Evolutionary conservation across 768 basidiomycete species (phyloP).

Genomic region (Suillus brevipes): DNA sequence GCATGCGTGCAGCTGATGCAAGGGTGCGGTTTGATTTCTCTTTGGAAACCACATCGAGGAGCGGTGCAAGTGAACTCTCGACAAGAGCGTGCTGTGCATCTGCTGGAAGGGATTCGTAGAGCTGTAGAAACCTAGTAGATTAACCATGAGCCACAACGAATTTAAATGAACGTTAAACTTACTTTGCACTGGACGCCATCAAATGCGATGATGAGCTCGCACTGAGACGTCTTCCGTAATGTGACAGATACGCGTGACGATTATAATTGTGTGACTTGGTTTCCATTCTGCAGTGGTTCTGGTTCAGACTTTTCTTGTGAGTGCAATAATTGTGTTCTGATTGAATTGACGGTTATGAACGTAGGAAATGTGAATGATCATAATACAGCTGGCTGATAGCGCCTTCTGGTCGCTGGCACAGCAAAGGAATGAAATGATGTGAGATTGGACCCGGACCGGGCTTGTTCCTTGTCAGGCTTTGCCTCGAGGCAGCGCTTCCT

Average conservation of each 20-base stretch:
- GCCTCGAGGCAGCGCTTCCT: constrained; percentile 50
- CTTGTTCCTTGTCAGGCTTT: constrained; percentile 14
- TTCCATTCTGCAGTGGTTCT: background rate
- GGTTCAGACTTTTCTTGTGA: background rate
- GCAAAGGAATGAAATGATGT: background rate
- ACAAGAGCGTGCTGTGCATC: constrained; percentile 52
- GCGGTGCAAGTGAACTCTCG: constrained; percentile 48
- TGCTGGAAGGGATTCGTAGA: constrained; percentile 53
- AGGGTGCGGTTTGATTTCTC: constrained; percentile 41
- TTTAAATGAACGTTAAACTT: background rate
- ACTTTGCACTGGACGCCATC: constrained; percentile 27
- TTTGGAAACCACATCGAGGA: constrained; percentile 46
- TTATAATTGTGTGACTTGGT: background rate
- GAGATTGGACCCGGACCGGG: constrained; percentile 15
- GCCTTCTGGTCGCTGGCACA: background rate
- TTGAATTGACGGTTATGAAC: constrained; percentile 12
- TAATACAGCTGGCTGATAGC: background rate
- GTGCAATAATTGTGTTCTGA: background rate
- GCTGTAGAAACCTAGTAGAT: constrained; percentile 41
- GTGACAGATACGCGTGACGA: constrained; percentile 2
- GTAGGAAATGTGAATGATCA: constrained; percentile 10
- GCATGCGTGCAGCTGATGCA: constrained; percentile 41
- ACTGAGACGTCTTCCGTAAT: background rate
- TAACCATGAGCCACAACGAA: background rate
- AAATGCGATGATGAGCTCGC: background rate